Evolutionary conservation across 139 green algal genomes (phyloP), one percentile per base, ranked within the genome.

Genomic region (Bryopsis sp.): DNA sequence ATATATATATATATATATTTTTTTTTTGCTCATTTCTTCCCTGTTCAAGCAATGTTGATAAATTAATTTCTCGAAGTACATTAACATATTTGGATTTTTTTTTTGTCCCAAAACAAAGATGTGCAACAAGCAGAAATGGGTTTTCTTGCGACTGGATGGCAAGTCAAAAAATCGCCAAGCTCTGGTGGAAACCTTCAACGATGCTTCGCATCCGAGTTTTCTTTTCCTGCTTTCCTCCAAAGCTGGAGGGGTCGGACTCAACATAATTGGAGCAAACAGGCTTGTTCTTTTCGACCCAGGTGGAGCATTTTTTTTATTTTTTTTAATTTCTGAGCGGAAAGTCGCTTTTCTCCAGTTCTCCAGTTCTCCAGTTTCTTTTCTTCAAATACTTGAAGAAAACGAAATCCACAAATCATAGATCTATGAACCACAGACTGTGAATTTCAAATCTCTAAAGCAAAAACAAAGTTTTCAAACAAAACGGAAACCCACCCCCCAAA

Each of bases 241-340:
- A 75, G 91, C 91, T 22, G 87, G 87, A 46, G 92, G 94, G 4
- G 95, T 91, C 57, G 94, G 94, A 8, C 89, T 99, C 24, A 99
- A 99, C 81, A 90, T 99, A 54, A 90, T 99, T 39, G 94, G 94
- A 2, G 94, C 83, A 64, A 99, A 98, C 80, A 82, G 73, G 2
- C 83, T 96, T 39, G 82, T 95, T 37, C 88, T 99, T n/a, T 96
- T 98, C 69, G 93, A 97, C 78, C 88, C 87, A 34, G 32, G 59
- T 66, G 43, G 43, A n/a, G n/a, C n/a, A n/a, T n/a, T n/a, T n/a
- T n/a, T n/a, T n/a, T n/a, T n/a, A n/a, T n/a, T n/a, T n/a, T n/a
- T n/a, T n/a, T n/a, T n/a, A n/a, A n/a, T n/a, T n/a, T n/a, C n/a
- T 78, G 57, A 15, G 31, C 24, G 0, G 0, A 1, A 0, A 39